Conservation (phyloP, 345 rosid genomes). For the Clausena lansium region DNA sequence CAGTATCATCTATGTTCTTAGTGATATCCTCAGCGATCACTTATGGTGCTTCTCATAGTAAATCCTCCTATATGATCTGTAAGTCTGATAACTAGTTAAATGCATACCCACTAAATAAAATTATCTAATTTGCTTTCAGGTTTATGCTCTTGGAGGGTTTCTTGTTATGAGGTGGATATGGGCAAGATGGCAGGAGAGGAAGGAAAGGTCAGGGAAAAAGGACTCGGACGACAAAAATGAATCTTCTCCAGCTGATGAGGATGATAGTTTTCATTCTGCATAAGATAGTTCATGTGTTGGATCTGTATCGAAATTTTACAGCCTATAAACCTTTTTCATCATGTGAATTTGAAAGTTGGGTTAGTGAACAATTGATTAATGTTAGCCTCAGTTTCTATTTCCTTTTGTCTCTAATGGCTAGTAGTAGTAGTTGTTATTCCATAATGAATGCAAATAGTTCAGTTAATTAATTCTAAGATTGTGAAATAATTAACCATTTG, state of each 20-base stretch:
- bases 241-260: constrained; percentile 36
- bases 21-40: neutral
- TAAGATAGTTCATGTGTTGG: neutral
- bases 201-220: constrained; percentile 51
- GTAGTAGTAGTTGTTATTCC: neutral
- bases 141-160: constrained; percentile 81
- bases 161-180: constrained; percentile 73
- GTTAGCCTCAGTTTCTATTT: neutral
- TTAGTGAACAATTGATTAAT: neutral
- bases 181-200: constrained; percentile 89
- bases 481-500: no score
- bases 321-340: neutral
- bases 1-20: neutral
- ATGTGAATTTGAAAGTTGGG: neutral
- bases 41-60: neutral
- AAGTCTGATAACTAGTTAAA: neutral
- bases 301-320: neutral
- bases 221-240: constrained; percentile 29
- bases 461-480: no score
- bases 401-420: neutral
- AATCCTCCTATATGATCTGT: neutral
- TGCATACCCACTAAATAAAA: neutral
- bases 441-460: no score
- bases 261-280: constrained; percentile 11
- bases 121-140: constrained; percentile 39